phyloP scores from a whole-genome alignment of 805 yeast species.

The Cyberlindnera euphorbiae region DNA sequence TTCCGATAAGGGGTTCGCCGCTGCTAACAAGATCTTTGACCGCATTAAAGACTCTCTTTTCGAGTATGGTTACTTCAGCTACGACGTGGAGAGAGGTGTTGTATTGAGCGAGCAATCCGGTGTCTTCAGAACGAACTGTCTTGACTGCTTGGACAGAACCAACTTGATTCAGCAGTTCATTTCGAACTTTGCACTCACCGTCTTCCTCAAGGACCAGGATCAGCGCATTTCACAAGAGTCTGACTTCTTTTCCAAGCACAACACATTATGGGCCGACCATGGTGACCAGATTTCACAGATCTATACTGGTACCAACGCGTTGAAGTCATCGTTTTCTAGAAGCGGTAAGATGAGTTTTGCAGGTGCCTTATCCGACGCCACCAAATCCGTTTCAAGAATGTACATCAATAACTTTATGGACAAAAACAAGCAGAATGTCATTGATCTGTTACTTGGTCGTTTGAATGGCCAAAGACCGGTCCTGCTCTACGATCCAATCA shows the following conservation, averaged over 20 bases:
- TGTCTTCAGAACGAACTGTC: conserved; percentile 86
- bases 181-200: conserved; percentile 64
- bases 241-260: conserved; percentile 47
- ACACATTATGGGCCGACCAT: conserved; percentile 92
- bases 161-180: conserved; percentile 84
- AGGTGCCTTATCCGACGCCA: conserved; percentile 95
- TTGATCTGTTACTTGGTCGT: conserved; percentile 51
- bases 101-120: conserved; percentile 77
- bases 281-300: conserved; percentile 96
- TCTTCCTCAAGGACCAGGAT: conserved; percentile 41
- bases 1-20: conserved; percentile 82
- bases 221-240: conserved; percentile 34
- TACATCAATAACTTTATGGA: conserved; percentile 96
- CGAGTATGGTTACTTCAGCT: conserved; percentile 79
- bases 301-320: conserved; percentile 96
- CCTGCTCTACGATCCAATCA: conserved; percentile 73
- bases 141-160: conserved; percentile 93
- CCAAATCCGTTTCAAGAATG: conserved; percentile 91
- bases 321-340: conserved; percentile 90
- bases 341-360: conserved; percentile 96
- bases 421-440: conserved; percentile 77
- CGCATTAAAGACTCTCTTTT: conserved; percentile 60
- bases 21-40: conserved; percentile 61
- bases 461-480: conserved; percentile 52
- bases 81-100: conserved; percentile 51